Evolutionary conservation across 2,329 filamentous ascomycete species (phyloP).

Genomic region (Botrytis porri): DNA sequence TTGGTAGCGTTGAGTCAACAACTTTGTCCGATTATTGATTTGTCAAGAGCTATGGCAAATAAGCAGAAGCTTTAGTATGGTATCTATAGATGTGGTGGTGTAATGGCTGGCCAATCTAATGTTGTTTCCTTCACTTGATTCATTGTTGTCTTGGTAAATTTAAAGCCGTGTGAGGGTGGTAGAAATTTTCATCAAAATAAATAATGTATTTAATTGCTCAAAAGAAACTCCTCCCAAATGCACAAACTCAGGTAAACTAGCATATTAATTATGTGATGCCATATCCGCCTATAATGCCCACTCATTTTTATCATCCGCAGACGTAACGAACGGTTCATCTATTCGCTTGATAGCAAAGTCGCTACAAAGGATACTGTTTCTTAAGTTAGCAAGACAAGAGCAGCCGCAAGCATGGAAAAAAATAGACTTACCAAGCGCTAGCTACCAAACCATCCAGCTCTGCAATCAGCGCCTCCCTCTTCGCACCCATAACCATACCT

Average conservation of each 20-base stretch:
- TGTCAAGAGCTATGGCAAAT: not conserved
- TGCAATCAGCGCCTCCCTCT: conserved; percentile 76
- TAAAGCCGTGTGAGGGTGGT: not conserved
- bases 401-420: not conserved
- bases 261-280: not conserved
- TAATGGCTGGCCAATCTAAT: not conserved
- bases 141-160: not conserved
- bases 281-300: conserved; percentile 56
- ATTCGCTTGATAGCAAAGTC: conserved; percentile 93
- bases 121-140: not conserved
- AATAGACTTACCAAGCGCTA: conserved; percentile 69
- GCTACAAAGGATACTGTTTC: conserved; percentile 80
- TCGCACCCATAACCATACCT: conserved; percentile 65
- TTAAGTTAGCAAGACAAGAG: conserved; percentile 14
- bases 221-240: not conserved
- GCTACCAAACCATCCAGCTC: conserved; percentile 93
- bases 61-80: not conserved
- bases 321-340: conserved; percentile 83
- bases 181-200: not conserved
- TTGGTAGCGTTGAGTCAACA: conserved; percentile 5
- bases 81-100: not conserved
- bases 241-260: not conserved
- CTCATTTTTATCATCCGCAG: conserved; percentile 70
- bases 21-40: conserved; percentile 7
- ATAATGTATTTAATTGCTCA: not conserved